phyloP scores from a whole-genome alignment of 345 rosid species.

The Murraya paniculata region DNA sequence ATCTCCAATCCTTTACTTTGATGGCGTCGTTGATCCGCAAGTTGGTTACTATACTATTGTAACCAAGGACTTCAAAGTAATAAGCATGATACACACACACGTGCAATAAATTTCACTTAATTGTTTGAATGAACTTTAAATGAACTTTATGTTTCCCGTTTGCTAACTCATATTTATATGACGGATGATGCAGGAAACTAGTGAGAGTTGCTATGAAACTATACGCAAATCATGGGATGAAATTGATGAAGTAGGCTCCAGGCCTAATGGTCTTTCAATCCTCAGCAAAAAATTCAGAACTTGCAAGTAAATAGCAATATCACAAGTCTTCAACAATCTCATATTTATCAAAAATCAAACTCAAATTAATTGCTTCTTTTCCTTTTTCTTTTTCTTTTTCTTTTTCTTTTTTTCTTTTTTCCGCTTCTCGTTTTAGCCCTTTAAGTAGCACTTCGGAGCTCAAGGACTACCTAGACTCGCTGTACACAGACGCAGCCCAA shows the following conservation, averaged over 20 bases:
- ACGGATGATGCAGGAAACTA: slow-evolving; percentile 13
- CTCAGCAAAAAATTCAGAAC: slow-evolving; percentile 1
- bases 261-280: background rate
- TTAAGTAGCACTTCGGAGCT: slow-evolving; percentile 21
- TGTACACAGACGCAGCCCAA: slow-evolving; percentile 40
- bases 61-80: slow-evolving; percentile 27
- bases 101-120: too few species aligned
- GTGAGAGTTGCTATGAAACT: slow-evolving; percentile 35
- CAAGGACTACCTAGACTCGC: slow-evolving; percentile 10
- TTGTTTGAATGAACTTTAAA: background rate
- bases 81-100: background rate
- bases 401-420: too few species aligned
- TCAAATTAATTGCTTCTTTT: background rate
- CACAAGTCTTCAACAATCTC: background rate
- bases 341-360: background rate
- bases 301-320: slow-evolving; percentile 13
- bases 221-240: slow-evolving; percentile 37
- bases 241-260: slow-evolving; percentile 18
- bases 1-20: slow-evolving; percentile 50
- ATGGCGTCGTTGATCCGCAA: slow-evolving; percentile 27
- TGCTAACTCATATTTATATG: background rate
- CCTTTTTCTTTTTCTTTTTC: background rate
- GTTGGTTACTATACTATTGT: slow-evolving; percentile 26
- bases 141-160: background rate
- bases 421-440: slow-evolving; percentile 15